These are phyloP conservation scores for Salix dunnii DNA, from an alignment of 345 rosid species.

Conservation along the genomic window DNA sequence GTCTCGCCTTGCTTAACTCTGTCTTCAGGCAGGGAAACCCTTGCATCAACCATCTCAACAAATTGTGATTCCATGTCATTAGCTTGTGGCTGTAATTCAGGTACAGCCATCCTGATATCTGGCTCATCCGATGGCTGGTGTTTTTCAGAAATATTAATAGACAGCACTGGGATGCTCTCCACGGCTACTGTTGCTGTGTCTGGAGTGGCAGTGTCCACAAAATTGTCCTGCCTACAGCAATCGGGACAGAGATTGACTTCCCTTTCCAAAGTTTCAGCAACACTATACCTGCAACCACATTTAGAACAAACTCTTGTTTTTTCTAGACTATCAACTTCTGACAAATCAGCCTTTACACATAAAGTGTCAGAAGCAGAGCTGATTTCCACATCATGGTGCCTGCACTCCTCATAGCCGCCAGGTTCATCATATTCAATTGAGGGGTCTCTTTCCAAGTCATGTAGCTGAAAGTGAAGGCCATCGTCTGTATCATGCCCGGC, in stretches of 20 bases:
- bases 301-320: constrained; percentile 48
- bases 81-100: constrained; percentile 30
- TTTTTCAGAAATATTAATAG: constrained; percentile 33
- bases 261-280: constrained; percentile 34
- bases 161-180: constrained; percentile 23
- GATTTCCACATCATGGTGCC: constrained; percentile 40
- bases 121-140: constrained; percentile 28
- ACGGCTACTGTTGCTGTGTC: constrained; percentile 29
- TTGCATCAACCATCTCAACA: constrained; percentile 25
- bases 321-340: constrained; percentile 42
- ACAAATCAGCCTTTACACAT: constrained; percentile 34
- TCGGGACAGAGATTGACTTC: constrained; percentile 60
- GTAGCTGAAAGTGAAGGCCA: constrained; percentile 36
- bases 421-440: constrained; percentile 37
- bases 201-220: constrained; percentile 24
- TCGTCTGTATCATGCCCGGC: constrained; percentile 37
- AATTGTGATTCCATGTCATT: constrained; percentile 5
- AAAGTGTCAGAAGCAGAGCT: constrained; percentile 40
- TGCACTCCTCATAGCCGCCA: constrained; percentile 40
- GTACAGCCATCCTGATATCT: constrained; percentile 17
- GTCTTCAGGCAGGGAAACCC: constrained; percentile 31
- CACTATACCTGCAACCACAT: constrained; percentile 56
- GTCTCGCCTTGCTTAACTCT: constrained; percentile 27
- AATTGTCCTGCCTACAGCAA: constrained; percentile 50
- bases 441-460: constrained; percentile 37